These are phyloP conservation scores for Curvularia sp. DNA, from an alignment of 2,329 filamentous ascomycete species.

Conservation along the genomic window DNA sequence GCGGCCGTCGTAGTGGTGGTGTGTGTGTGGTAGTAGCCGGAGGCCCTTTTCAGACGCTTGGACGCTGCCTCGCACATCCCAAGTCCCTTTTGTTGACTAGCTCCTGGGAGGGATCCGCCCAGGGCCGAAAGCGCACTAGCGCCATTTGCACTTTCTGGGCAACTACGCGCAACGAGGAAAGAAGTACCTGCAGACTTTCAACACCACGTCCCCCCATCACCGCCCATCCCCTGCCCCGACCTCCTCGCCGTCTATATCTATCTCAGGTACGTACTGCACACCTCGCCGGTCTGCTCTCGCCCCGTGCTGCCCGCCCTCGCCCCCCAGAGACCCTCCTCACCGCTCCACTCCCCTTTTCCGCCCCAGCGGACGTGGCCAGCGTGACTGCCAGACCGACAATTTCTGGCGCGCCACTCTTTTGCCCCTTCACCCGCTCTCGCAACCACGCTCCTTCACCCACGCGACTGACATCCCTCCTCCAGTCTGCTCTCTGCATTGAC, in stretches of 20 bases:
- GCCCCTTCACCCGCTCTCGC: constrained; percentile 19
- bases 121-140: constrained; percentile 35
- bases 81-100: constrained; percentile 22
- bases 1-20: no score
- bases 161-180: constrained; percentile 45
- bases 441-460: constrained; percentile 24
- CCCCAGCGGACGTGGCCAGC: constrained; percentile 38
- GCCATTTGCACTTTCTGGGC: constrained; percentile 35
- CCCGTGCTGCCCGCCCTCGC: constrained; percentile 29
- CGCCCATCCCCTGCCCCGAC: constrained; percentile 40
- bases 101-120: constrained; percentile 28
- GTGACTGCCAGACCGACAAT: constrained; percentile 34
- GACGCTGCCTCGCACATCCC: constrained; percentile 26
- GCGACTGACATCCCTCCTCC: constrained; percentile 42
- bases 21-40: neutral
- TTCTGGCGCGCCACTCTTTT: constrained; percentile 32
- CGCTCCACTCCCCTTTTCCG: constrained; percentile 48
- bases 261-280: constrained; percentile 43
- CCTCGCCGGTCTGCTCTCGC: constrained; percentile 19
- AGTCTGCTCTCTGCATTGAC: constrained; percentile 51
- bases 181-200: constrained; percentile 48
- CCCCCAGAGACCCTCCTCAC: constrained; percentile 35
- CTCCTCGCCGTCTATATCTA: constrained; percentile 29
- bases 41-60: constrained; percentile 16
- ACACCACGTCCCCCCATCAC: constrained; percentile 39